These are phyloP conservation scores for Ailanthus altissimus DNA, from an alignment of 345 rosid species.

Conservation along the genomic window DNA sequence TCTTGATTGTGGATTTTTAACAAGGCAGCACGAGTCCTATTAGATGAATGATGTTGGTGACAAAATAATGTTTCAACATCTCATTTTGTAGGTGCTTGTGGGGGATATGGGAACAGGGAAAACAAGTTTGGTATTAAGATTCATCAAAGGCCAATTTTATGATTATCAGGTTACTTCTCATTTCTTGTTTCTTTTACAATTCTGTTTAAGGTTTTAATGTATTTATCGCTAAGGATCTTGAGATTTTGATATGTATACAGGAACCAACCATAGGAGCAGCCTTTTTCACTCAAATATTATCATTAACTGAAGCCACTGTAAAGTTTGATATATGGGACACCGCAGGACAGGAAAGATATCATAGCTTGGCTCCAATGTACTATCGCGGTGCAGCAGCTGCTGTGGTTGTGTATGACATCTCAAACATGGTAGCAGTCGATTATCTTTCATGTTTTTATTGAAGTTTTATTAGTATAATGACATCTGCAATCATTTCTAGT, in stretches of 20 bases:
- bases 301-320: slow-evolving; percentile 60
- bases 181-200: not conserved
- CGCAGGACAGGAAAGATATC: slow-evolving; percentile 76
- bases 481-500: not conserved
- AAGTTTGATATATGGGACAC: slow-evolving; percentile 86
- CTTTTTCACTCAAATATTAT: slow-evolving; percentile 72
- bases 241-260: slow-evolving; percentile 19
- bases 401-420: slow-evolving; percentile 61
- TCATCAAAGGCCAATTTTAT: slow-evolving; percentile 64
- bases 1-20: not conserved
- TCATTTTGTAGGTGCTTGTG: slow-evolving; percentile 51
- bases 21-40: not conserved
- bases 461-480: not conserved
- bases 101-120: slow-evolving; percentile 79
- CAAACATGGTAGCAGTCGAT: slow-evolving; percentile 46
- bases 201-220: not conserved
- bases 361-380: slow-evolving; percentile 79
- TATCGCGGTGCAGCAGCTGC: slow-evolving; percentile 78
- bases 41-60: slow-evolving; percentile 4
- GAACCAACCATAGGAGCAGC: slow-evolving; percentile 80
- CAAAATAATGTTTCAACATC: not conserved
- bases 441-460: not conserved
- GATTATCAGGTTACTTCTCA: slow-evolving; percentile 50
- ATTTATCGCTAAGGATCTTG: not conserved
- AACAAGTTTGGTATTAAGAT: slow-evolving; percentile 64